phyloP scores from a whole-genome alignment of 2,329 filamentous ascomycete species.

The Hypoxylon sp. region DNA sequence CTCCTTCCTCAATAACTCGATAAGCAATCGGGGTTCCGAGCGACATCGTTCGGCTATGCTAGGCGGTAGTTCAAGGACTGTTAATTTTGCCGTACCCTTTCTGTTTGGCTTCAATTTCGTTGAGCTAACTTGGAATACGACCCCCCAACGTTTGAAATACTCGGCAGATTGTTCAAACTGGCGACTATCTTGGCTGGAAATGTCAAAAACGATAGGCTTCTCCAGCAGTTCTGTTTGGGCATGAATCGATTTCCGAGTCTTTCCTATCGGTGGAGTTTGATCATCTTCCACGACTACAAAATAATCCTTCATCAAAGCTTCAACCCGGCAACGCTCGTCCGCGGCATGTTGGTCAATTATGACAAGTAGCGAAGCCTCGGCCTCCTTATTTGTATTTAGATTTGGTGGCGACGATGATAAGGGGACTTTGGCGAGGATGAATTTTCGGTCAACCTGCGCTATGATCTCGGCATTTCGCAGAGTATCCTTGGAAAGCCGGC shows the following conservation, averaged over 20 bases:
- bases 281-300: conserved; percentile 55
- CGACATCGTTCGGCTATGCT: conserved; percentile 83
- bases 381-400: background rate
- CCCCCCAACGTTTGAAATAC: conserved; percentile 82
- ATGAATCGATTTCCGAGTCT: conserved; percentile 20
- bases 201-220: conserved; percentile 74
- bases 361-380: conserved; percentile 66
- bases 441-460: conserved; percentile 90
- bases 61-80: conserved; percentile 74
- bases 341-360: conserved; percentile 95
- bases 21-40: conserved; percentile 77
- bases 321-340: conserved; percentile 88
- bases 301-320: conserved; percentile 74
- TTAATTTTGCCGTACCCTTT: conserved; percentile 55
- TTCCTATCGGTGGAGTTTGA: background rate
- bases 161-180: conserved; percentile 69
- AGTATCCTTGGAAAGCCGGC: conserved; percentile 73
- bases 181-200: conserved; percentile 71
- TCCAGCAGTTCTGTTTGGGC: conserved; percentile 59
- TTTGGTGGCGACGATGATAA: conserved; percentile 36
- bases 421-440: conserved; percentile 78
- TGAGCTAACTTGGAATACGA: conserved; percentile 70
- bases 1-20: conserved; percentile 82
- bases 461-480: conserved; percentile 76
- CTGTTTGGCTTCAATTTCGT: conserved; percentile 19